These are phyloP conservation scores for Chondrostereum purpureum DNA, from an alignment of 1,284 basidiomycete genomes.

Conservation along the genomic window DNA sequence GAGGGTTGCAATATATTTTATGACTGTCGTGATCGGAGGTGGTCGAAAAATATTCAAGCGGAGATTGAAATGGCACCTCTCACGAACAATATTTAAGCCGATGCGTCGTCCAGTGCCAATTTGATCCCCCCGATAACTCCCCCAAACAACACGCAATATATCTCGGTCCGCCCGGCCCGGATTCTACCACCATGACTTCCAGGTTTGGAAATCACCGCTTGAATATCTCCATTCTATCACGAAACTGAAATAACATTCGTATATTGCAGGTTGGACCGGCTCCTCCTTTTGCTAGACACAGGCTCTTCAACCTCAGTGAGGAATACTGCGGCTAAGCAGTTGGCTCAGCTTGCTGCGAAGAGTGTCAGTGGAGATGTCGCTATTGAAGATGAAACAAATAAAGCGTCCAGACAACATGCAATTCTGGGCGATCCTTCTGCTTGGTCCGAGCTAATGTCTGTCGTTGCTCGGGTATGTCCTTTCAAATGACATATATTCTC, in stretches of 20 bases:
- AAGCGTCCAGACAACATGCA: constrained; percentile 51
- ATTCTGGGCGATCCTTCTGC: constrained; percentile 58
- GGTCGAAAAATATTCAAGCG: constrained; percentile 1
- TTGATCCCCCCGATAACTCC: constrained; percentile 6
- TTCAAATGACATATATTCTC: neutral
- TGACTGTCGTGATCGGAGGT: neutral
- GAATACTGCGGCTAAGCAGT: constrained; percentile 86
- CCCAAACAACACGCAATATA: neutral
- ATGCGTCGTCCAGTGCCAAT: constrained; percentile 1
- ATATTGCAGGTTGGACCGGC: constrained; percentile 78
- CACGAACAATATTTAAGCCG: constrained; percentile 7
- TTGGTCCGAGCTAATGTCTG: constrained; percentile 78
- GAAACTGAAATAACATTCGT: constrained; percentile 1
- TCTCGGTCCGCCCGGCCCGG: constrained; percentile 1
- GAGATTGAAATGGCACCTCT: constrained; percentile 5
- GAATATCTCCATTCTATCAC: constrained; percentile 14
- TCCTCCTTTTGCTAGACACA: constrained; percentile 86
- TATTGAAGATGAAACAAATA: constrained; percentile 72
- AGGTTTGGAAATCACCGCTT: constrained; percentile 6
- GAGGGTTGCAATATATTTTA: no score
- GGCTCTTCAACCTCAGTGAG: constrained; percentile 83
- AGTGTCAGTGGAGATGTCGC: constrained; percentile 77
- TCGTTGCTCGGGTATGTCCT: constrained; percentile 65
- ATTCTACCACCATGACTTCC: constrained; percentile 9
- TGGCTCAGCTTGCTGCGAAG: constrained; percentile 84